These are phyloP conservation scores for Glarea lozoyensis DNA, from an alignment of 495 filamentous ascomycete species.

Conservation along the genomic window DNA sequence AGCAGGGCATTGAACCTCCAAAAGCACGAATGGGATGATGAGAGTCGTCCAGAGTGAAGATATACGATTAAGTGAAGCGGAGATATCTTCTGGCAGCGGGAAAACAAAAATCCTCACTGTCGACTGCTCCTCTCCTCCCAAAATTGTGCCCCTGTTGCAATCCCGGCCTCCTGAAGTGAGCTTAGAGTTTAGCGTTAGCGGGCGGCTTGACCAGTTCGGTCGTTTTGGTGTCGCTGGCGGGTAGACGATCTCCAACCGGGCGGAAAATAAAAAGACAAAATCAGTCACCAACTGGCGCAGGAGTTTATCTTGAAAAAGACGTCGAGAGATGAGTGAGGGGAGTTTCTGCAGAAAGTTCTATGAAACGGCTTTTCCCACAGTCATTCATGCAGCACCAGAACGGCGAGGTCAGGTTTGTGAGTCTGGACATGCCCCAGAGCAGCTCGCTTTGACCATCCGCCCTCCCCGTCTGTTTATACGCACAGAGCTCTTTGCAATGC, in stretches of 20 bases:
- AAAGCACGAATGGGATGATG: no score
- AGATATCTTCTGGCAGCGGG: neutral
- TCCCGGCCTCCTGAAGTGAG: neutral
- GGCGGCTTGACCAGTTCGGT: no score
- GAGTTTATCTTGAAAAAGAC: neutral
- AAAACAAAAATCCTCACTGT: neutral
- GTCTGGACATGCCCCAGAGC: no score
- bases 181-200: neutral
- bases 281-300: no score
- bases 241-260: no score
- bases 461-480: neutral
- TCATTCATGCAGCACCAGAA: neutral
- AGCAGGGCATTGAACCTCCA: slow-evolving; percentile 2
- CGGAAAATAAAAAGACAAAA: no score
- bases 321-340: neutral
- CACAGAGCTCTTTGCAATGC: neutral
- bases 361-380: neutral
- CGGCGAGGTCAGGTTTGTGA: no score
- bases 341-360: no score
- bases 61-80: neutral
- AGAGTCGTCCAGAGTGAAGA: neutral
- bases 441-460: neutral
- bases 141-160: neutral
- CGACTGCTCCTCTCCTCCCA: neutral
- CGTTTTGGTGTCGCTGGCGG: no score